Evolutionary conservation across 2,329 filamentous ascomycete species (phyloP), one percentile per base, ranked within the genome.

Genomic region (Fusarium verrucosum): DNA sequence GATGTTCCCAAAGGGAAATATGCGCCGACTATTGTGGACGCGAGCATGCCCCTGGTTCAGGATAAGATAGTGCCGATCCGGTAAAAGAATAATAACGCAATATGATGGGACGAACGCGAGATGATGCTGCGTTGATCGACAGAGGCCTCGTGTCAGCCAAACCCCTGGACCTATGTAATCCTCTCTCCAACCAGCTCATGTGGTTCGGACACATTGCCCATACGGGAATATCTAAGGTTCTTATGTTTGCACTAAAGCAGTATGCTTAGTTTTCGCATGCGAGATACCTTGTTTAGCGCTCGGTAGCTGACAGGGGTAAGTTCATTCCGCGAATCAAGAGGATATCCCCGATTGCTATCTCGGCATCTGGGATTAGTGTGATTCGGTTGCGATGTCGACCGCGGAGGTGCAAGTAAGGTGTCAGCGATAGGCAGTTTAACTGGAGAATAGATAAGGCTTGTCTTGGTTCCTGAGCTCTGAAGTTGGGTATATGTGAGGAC

Each of bases 211-310:
- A 23, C 37, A 62, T 50, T 62, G 23, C 58, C 57, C n/a, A 49
- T 62, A 43, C 37, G 37, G 58, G 58, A 61, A 61, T 40, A 40
- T 62, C 40, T 13, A 32, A 61, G 58, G 58, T 49, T 40, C 58
- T 62, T 61, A 62, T 61, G 58, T 61, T 37, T 47, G 32, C 25
- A 50, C 57, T 62, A 61, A n/a, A 30, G 32, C n/a, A 43, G 37
- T 62, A 61, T 61, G 58, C 58, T 61, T 61, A 37, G 35, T 56
- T 61, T 62, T 62, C 62, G 58, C 58, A 56, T 56, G 58, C 57
- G 17, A 10, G 26, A 49, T 35, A 33, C 56, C 37, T 49, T 14
- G 37, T 23, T 44, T 61, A 56, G 58, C 57, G 57, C 22, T 30
- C 32, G 20, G n/a, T 56, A 42, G 20, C 7, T 23, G 37, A 26